These are phyloP conservation scores for Sutorius eximius DNA, from an alignment of 1,284 basidiomycete genomes.

Conservation along the genomic window DNA sequence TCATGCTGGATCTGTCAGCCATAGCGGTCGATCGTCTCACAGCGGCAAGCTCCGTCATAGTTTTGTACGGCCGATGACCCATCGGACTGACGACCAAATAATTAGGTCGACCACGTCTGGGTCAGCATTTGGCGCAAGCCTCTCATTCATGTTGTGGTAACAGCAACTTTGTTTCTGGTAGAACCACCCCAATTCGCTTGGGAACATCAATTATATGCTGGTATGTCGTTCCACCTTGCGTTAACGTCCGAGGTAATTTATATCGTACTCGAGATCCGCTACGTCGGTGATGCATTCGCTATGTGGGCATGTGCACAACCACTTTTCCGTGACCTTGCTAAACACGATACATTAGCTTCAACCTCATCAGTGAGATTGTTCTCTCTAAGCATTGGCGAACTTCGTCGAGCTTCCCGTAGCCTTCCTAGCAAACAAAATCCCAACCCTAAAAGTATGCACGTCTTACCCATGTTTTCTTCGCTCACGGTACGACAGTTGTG, in stretches of 20 bases:
- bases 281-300: conserved; percentile 20
- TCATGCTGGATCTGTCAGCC: not conserved
- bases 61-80: not conserved
- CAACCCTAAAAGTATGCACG: conserved; percentile 12
- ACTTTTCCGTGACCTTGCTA: not conserved
- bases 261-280: conserved; percentile 17
- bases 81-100: not conserved
- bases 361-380: conserved; percentile 8
- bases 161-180: not conserved
- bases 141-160: not conserved
- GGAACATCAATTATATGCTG: conserved; percentile 16
- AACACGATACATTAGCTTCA: conserved; percentile 13
- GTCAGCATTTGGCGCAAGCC: not conserved
- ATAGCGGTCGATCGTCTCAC: not conserved
- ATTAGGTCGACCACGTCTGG: conserved; percentile 23
- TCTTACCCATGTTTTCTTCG: not conserved
- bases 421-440: conserved; percentile 12
- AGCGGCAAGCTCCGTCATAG: not conserved
- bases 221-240: conserved; percentile 2
- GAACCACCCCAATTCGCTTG: conserved; percentile 1
- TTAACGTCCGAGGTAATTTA: not conserved
- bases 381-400: not conserved
- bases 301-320: conserved; percentile 12
- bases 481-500: conserved; percentile 18
- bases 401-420: conserved; percentile 7